phyloP scores from a whole-genome alignment of 805 yeast genomes.

The Lipomyces sp. region DNA sequence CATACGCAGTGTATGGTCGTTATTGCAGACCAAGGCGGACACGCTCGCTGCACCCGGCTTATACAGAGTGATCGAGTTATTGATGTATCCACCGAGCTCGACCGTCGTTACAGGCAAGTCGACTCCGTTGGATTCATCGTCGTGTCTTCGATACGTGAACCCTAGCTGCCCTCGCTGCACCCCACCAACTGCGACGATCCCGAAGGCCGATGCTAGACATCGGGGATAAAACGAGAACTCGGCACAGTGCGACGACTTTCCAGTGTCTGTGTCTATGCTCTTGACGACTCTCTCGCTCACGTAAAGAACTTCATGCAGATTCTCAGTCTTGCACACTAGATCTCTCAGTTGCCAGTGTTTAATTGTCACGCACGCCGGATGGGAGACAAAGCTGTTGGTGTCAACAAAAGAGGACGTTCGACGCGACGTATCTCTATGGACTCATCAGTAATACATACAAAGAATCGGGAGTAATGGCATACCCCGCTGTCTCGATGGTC shows the following conservation, averaged over 20 bases:
- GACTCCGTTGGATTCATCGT: conserved; percentile 1
- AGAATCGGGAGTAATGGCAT: background rate
- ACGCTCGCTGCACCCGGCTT: conserved; percentile 47
- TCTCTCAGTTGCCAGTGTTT: conserved; percentile 84
- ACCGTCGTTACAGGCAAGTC: conserved; percentile 48
- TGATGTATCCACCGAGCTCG: conserved; percentile 78
- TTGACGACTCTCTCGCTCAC: conserved; percentile 62
- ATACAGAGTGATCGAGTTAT: conserved; percentile 65
- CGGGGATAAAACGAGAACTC: conserved; percentile 69
- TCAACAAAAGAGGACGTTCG: conserved; percentile 32
- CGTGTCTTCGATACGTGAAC: conserved; percentile 53
- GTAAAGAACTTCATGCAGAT: conserved; percentile 56
- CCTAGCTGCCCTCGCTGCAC: conserved; percentile 69
- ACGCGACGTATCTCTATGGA: conserved; percentile 20
- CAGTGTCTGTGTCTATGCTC: conserved; percentile 50
- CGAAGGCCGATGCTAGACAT: conserved; percentile 65
- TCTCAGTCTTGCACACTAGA: conserved; percentile 58
- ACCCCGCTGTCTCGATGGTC: conserved; percentile 25
- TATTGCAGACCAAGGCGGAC: conserved; percentile 75
- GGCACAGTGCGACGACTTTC: conserved; percentile 49
- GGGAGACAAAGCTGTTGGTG: conserved; percentile 18
- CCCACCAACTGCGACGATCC: conserved; percentile 60
- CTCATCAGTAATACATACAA: background rate
- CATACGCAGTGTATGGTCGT: conserved; percentile 73
- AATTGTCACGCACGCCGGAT: conserved; percentile 42